Conservation (phyloP, 2,329 filamentous ascomycete genomes). For the Taxawa tesnikishii region DNA sequence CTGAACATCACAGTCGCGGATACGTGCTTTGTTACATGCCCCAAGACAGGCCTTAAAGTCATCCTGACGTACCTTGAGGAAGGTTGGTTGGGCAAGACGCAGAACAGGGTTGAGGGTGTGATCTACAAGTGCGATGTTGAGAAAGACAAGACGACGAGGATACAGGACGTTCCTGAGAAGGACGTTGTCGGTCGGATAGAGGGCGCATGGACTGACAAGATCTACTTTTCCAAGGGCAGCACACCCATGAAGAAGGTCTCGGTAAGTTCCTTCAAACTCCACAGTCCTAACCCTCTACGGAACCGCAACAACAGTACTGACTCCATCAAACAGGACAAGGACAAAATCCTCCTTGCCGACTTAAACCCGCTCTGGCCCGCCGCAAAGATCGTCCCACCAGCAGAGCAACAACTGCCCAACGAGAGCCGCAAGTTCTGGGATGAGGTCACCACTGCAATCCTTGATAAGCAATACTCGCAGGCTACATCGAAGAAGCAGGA, state of each 20-base stretch:
- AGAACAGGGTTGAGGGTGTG: conserved; percentile 84
- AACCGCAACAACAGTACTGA: conserved; percentile 1
- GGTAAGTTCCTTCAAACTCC: conserved; percentile 36
- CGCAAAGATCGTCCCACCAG: conserved; percentile 66
- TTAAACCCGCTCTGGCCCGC: conserved; percentile 70
- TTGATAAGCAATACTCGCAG: conserved; percentile 66
- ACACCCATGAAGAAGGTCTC: conserved; percentile 33
- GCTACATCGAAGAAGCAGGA: conserved; percentile 84
- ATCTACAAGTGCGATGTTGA: conserved; percentile 71
- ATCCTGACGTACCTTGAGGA: conserved; percentile 91
- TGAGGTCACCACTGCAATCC: conserved; percentile 75
- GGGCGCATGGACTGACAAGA: conserved; percentile 71
- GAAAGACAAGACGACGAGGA: conserved; percentile 65
- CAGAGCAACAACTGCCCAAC: conserved; percentile 69
- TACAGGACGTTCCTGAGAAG: conserved; percentile 77
- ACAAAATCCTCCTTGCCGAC: conserved; percentile 68
- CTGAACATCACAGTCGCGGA: conserved; percentile 85
- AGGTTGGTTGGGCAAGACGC: conserved; percentile 82
- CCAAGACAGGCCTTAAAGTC: conserved; percentile 80
- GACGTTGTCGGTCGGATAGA: conserved; percentile 73
- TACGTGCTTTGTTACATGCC: conserved; percentile 75
- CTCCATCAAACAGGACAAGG: conserved; percentile 36
- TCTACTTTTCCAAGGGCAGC: conserved; percentile 45
- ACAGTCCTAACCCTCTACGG: conserved; percentile 22
- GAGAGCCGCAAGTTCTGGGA: conserved; percentile 85